Evolutionary conservation across 352 stramenopile genomes (phyloP).

Genomic region (Globisporangium paddicum): DNA sequence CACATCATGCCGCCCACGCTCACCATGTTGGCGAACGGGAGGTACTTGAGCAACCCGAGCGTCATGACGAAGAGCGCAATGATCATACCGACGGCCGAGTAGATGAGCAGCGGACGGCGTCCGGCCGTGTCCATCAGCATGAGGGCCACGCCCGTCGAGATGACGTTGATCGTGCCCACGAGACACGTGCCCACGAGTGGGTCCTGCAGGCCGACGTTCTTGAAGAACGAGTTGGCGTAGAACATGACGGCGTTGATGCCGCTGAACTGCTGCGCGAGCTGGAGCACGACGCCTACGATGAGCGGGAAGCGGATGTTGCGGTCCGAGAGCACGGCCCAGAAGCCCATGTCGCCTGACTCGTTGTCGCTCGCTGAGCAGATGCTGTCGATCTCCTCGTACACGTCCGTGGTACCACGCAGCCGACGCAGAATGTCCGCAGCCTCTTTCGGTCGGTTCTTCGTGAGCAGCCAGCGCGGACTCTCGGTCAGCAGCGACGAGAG

Average conservation of each 20-base stretch:
- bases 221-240: slow-evolving; percentile 74
- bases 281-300: slow-evolving; percentile 52
- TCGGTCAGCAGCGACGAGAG: slow-evolving; percentile 60
- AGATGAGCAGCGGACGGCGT: slow-evolving; percentile 62
- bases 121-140: slow-evolving; percentile 75
- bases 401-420: slow-evolving; percentile 63
- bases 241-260: slow-evolving; percentile 82
- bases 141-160: slow-evolving; percentile 63
- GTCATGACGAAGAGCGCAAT: slow-evolving; percentile 61
- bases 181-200: slow-evolving; percentile 57
- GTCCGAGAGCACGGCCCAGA: slow-evolving; percentile 61
- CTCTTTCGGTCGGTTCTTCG: slow-evolving; percentile 70
- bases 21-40: slow-evolving; percentile 62
- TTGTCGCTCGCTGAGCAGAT: slow-evolving; percentile 80
- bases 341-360: slow-evolving; percentile 55
- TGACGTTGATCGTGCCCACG: slow-evolving; percentile 67
- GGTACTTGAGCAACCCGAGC: slow-evolving; percentile 52
- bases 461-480: slow-evolving; percentile 66
- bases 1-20: slow-evolving; percentile 63
- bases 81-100: slow-evolving; percentile 66
- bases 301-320: slow-evolving; percentile 59
- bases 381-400: slow-evolving; percentile 79
- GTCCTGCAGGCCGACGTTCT: slow-evolving; percentile 62
- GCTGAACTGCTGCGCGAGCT: slow-evolving; percentile 67
- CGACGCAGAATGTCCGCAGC: slow-evolving; percentile 61